phyloP scores from a whole-genome alignment of 2,329 filamentous ascomycete species.

The Teratosphaeriaceae sp. region DNA sequence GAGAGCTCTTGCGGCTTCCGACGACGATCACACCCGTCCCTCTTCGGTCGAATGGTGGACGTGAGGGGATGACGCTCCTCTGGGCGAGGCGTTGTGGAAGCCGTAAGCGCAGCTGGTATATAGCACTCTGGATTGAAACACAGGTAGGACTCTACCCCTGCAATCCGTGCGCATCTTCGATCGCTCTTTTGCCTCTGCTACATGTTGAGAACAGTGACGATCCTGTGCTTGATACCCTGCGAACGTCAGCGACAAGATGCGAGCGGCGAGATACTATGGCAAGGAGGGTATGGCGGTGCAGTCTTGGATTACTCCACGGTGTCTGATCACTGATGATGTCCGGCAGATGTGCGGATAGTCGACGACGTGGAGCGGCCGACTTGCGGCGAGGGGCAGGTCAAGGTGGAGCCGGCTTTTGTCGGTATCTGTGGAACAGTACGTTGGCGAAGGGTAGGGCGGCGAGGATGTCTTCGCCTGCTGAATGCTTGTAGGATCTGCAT shows the following conservation, averaged over 20 bases:
- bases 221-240: neutral
- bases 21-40: too few species aligned
- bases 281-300: slow-evolving; percentile 28
- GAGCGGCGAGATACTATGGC: slow-evolving; percentile 50
- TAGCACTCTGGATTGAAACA: too few species aligned
- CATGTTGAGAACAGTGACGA: neutral
- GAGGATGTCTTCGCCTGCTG: neutral
- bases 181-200: neutral
- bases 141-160: too few species aligned
- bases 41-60: too few species aligned
- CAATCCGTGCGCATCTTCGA: too few species aligned
- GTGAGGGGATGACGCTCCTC: neutral
- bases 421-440: slow-evolving; percentile 46
- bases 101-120: too few species aligned
- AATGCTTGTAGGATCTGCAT: slow-evolving; percentile 38
- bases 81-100: neutral
- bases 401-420: slow-evolving; percentile 39
- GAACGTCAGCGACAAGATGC: slow-evolving; percentile 33
- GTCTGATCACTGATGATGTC: neutral
- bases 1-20: neutral
- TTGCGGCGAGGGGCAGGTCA: slow-evolving; percentile 46
- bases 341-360: slow-evolving; percentile 47
- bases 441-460: slow-evolving; percentile 9
- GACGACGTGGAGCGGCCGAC: slow-evolving; percentile 40
- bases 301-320: neutral